These are phyloP conservation scores for Camelina sativa DNA, from an alignment of 345 rosid genomes.

Conservation along the genomic window DNA sequence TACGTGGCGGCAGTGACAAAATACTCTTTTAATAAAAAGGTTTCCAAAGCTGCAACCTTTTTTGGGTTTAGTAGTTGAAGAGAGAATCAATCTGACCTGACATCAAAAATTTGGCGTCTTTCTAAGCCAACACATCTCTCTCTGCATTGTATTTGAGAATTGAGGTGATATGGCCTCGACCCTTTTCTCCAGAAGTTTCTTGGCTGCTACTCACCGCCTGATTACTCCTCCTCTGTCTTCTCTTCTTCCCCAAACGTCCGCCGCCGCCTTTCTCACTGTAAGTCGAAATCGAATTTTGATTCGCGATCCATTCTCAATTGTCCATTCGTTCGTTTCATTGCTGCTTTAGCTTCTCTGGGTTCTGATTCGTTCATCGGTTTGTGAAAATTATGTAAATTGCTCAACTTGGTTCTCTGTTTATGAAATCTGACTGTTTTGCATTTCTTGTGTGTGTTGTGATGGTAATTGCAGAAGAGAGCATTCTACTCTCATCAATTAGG, in stretches of 20 bases:
- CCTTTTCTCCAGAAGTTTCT: slow-evolving; percentile 50
- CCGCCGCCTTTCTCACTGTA: slow-evolving; percentile 54
- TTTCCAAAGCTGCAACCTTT: slow-evolving; percentile 25
- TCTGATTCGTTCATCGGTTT: slow-evolving; percentile 10
- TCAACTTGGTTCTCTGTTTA: slow-evolving; percentile 5
- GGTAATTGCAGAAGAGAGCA: slow-evolving; percentile 54
- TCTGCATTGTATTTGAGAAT: slow-evolving; percentile 31
- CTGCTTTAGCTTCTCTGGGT: slow-evolving; percentile 14
- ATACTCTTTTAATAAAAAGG: slow-evolving; percentile 6
- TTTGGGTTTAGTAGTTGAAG: not conserved
- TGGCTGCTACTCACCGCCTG: slow-evolving; percentile 54
- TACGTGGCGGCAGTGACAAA: slow-evolving; percentile 32
- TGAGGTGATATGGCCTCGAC: slow-evolving; percentile 60
- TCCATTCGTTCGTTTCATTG: slow-evolving; percentile 14
- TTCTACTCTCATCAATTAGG: slow-evolving; percentile 40
- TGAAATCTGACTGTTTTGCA: slow-evolving; percentile 19
- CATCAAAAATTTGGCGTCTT: not conserved
- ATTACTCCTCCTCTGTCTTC: slow-evolving; percentile 44
- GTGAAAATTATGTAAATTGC: not conserved
- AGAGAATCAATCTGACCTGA: slow-evolving; percentile 34
- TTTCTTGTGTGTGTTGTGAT: slow-evolving; percentile 5
- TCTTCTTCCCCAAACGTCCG: slow-evolving; percentile 40
- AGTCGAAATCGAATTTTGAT: slow-evolving; percentile 34
- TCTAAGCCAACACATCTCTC: not conserved
- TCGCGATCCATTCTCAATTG: slow-evolving; percentile 13